A percentile compares a stretch with the other conserved stretches of the same genome.
Evolutionary conservation across 164 flowering plant genomes (phyloP).

Genomic region (Dillenia turbinata): DNA sequence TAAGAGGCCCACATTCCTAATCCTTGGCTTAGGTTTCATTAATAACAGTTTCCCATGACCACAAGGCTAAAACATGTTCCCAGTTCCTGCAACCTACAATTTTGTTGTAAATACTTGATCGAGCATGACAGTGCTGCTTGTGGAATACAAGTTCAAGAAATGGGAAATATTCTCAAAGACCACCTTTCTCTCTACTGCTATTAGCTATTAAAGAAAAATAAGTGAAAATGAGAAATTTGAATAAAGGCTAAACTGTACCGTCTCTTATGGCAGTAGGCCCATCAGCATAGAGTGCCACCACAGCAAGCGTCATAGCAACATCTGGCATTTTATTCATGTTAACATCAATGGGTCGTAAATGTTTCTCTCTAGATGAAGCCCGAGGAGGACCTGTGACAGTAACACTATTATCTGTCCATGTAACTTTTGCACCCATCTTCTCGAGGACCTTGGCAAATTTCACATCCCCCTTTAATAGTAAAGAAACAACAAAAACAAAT

Average conservation of each 20-base stretch:
- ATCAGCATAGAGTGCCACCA: constrained; percentile 94
- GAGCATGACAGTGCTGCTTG: too few species aligned
- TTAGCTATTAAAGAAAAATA: too few species aligned
- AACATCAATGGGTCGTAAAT: constrained; percentile 79
- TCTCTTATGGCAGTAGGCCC: constrained; percentile 98
- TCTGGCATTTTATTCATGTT: constrained; percentile 99
- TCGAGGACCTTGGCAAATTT: constrained; percentile 98
- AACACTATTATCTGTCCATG: constrained; percentile 95
- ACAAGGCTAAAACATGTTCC: too few species aligned
- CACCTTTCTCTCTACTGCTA: too few species aligned
- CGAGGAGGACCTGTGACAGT: constrained; percentile 89
- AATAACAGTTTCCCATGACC: neutral
- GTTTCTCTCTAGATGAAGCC: constrained; percentile 51
- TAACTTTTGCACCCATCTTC: constrained; percentile 92
- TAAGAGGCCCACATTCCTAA: neutral
- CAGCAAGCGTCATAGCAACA: constrained; percentile 99
- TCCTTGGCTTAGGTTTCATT: neutral
- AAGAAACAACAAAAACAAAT: constrained; percentile 7
- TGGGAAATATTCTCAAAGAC: too few species aligned
- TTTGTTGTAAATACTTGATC: too few species aligned
- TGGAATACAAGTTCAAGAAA: too few species aligned
- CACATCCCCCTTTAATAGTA: constrained; percentile 76
- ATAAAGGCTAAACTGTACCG: constrained; percentile 41
- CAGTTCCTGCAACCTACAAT: too few species aligned
- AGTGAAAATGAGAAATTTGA: too few species aligned